Evolutionary conservation across 2,329 filamentous ascomycete genomes (phyloP), one percentile per base, ranked within the genome.

Genomic region (Aspergillus sp.): DNA sequence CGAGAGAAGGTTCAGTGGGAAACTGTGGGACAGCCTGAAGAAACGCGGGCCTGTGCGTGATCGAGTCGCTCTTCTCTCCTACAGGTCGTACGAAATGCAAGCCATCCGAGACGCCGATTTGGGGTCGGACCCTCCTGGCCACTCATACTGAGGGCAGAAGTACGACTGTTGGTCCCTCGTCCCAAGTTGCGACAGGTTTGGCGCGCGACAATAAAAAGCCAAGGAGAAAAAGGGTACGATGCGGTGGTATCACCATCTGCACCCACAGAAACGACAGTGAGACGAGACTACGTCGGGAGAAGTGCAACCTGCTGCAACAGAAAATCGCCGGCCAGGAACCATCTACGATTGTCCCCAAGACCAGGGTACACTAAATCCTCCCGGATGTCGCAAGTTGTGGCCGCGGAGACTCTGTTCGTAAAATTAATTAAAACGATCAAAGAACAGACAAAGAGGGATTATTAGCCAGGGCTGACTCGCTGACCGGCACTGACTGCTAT

Each of bases 31-130:
- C 54, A 45, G 51, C 42, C 36, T 43, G 57, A 56, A 45, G 43
- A 53, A 24, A 50, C 42, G 56, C 54, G 55, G 26, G 50, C 48
- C 55, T 56, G 48, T 54, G 55, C 50, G 55, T 45, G 55, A 57
- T 57, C 42, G 48, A 47, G 55, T 56, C 34, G 30, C 36, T 48
- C 44, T 34, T 18, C 18, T 42, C 24, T 49, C n/a, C 18, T 39
- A 18, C 34, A 50, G 24, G 59, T 59, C 24, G 49, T 43, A 59
- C 56, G 55, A 53, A 36, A 53, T 61, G 53, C 59, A 61, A 58
- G 56, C 59, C 59, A 57, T 56, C 56, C 53, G 42, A 48, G 45
- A 55, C 55, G 48, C 51, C 36, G 6, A 17, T 26, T 58, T 52
- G 57, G 42, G 49, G 44, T 30, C 42, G 30, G 42, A n/a, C 34